Evolutionary conservation across 345 rosid species (phyloP).

Genomic region (Angophora floribunda): DNA sequence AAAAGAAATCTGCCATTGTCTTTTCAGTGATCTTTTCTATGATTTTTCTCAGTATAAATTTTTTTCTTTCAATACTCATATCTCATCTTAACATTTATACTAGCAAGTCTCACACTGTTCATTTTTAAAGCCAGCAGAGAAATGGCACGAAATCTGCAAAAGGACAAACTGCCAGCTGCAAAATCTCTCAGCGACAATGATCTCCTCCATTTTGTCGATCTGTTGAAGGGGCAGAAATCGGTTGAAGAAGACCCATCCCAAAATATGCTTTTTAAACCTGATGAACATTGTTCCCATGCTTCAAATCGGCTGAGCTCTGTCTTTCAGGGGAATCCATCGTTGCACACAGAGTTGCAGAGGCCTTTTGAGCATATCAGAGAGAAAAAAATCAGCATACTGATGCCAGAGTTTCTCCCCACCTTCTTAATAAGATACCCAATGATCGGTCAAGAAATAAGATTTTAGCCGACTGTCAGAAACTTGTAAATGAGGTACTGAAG

Average conservation of each 20-base stretch:
- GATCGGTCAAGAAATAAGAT: conserved; percentile 30
- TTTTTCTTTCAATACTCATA: neutral
- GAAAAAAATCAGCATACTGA: conserved; percentile 15
- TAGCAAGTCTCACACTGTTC: neutral
- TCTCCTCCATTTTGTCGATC: conserved; percentile 43
- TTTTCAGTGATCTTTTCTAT: neutral
- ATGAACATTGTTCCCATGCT: conserved; percentile 8
- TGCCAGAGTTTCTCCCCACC: conserved; percentile 19
- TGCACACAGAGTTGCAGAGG: neutral
- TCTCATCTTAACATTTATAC: neutral
- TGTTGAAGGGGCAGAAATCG: conserved; percentile 70
- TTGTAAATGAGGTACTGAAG: conserved; percentile 38
- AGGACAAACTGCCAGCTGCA: conserved; percentile 48
- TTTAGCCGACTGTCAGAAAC: conserved; percentile 44
- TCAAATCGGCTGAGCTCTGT: conserved; percentile 39
- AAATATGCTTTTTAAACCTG: conserved; percentile 39
- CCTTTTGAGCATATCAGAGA: conserved; percentile 7
- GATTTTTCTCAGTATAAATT: neutral
- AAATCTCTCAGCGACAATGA: conserved; percentile 28
- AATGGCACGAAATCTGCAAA: conserved; percentile 45
- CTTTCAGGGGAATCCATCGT: conserved; percentile 16
- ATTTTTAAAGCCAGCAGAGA: conserved; percentile 30
- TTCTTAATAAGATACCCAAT: conserved; percentile 6
- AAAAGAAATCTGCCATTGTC: neutral
- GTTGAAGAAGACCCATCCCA: conserved; percentile 42